Base-by-base conservation (phyloP, 352 stramenopile genomes). In the Phytophthora melonis region DNA sequence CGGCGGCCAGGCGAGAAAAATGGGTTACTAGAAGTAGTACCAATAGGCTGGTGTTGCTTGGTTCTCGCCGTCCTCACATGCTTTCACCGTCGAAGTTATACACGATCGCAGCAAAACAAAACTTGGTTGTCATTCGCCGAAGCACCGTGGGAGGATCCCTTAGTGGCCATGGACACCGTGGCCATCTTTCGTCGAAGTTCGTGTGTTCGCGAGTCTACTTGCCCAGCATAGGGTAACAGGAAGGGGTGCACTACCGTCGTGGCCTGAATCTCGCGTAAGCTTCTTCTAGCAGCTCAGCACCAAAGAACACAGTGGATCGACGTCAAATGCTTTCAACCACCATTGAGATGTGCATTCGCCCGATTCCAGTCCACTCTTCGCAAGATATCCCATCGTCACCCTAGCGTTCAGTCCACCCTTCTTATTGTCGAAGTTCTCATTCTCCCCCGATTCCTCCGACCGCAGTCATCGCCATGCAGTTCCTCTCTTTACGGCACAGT, bases 401-500 rank as follows among this genome's bases (percentile, higher is more conserved):
- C 25, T 30, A 30, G 25, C 25, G 25, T 30, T 47, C 18, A 63
- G 54, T 45, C 30, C 43, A 19, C 45, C 27, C 63, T 45, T 34
- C 30, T 60, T 72, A 72, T 68, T 64, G 43, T 68, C 58, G 50
- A 75, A 72, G 30, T 54, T 68, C 59, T 68, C 58, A 34, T 63
- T 64, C 36, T 63, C 45, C 68, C 14, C 45, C n/a, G 16, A 53
- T 47, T 45, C 11, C 39, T 45, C 58, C 27, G 19, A n/a, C 55
- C n/a, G 34, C 57, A 30, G 25, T 30, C 25, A 36, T 39, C 61
- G 23, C 49, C 14, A 75, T 75, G 68, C 21, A 34, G 45, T 54
- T 63, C 63, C 39, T 32, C 18, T 23, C 27, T 13, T 45, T 11
- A 23, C 59, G 60, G 30, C 32, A 25, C 19, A 58, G 19, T 27